phyloP scores from a whole-genome alignment of 2,329 filamentous ascomycete genomes.

The Alternaria arbusti region DNA sequence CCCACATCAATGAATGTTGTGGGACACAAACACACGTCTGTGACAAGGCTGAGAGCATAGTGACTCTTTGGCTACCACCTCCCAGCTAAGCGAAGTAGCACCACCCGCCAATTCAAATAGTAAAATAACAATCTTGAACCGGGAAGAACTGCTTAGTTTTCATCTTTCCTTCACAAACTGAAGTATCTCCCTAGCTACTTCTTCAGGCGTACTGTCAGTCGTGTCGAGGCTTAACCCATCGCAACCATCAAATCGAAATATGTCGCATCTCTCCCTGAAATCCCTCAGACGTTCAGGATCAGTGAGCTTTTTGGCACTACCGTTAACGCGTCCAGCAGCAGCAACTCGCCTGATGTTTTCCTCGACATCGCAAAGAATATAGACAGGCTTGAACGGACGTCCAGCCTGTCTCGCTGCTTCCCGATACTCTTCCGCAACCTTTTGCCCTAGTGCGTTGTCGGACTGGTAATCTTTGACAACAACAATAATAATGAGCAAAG shows the following conservation, averaged over 20 bases:
- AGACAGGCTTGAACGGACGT: neutral
- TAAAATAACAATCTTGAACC: neutral
- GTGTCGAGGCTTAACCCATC: neutral
- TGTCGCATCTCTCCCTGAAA: neutral
- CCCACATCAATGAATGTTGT: no score
- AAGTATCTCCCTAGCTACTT: neutral
- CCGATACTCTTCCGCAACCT: neutral
- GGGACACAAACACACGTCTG: no score
- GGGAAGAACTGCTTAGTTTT: accelerated
- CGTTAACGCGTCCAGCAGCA: neutral
- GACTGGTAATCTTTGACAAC: neutral
- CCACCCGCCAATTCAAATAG: neutral
- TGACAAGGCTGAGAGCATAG: no score
- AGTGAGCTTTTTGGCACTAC: neutral
- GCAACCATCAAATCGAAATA: neutral
- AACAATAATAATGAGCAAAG: neutral
- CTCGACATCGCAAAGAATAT: neutral
- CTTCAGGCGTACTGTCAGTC: neutral
- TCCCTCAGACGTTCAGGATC: neutral
- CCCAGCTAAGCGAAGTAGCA: neutral
- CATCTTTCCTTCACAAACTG: neutral
- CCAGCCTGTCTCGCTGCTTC: neutral
- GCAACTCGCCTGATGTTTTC: neutral
- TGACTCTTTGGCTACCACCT: no score
- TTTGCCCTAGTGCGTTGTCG: neutral